Base-by-base conservation (phyloP, 1,284 basidiomycete species). In the Nidula niveotomentosa region DNA sequence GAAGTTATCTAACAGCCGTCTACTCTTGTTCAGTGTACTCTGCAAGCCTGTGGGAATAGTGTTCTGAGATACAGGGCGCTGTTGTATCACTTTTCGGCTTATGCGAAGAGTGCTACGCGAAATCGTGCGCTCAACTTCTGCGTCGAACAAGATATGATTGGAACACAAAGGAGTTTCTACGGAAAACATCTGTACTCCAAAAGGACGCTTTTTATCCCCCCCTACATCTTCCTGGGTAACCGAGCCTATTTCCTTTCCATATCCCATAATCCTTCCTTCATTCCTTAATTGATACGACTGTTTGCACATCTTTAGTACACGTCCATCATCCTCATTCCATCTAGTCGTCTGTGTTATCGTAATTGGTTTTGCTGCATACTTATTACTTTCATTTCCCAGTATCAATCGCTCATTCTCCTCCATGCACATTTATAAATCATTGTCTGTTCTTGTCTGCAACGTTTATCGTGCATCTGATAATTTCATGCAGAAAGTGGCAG, bases 31-130 rank as follows among this genome's bases (percentile, higher is more conserved):
- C 5, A 12, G n/a, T n/a, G 45, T 23, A 47, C 7, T 60, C 60
- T 56, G 58, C 58, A 58, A 58, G 57, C 62, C 58, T 61, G 62
- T 62, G 59, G 56, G 60, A 62, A 60, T 62, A 63, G 58, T 58
- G 63, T 57, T 62, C 53, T 60, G 52, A 54, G 56, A 50, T 52
- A 53, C 60, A 60, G 61, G 57, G 59, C 56, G 55, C 59, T 63
- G 62, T 68, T 66, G 63, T 67, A 71, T 65, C 71, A 68, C 64
- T 57, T 60, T 61, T 60, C 51, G 48, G 53, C 57, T 54, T 57
- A 43, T 53, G 36, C 46, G 43, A 46, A 37, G 12, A 8, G 12
- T 36, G 37, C n/a, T 23, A 52, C 36, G n/a, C 36, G 15, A 37
- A 33, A 35, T 48, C 33, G 41, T 18, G n/a, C 34, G 50, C 36